Evolutionary conservation across 2,329 filamentous ascomycete species (phyloP).

Genomic region (Fusarium tjaetaba): DNA sequence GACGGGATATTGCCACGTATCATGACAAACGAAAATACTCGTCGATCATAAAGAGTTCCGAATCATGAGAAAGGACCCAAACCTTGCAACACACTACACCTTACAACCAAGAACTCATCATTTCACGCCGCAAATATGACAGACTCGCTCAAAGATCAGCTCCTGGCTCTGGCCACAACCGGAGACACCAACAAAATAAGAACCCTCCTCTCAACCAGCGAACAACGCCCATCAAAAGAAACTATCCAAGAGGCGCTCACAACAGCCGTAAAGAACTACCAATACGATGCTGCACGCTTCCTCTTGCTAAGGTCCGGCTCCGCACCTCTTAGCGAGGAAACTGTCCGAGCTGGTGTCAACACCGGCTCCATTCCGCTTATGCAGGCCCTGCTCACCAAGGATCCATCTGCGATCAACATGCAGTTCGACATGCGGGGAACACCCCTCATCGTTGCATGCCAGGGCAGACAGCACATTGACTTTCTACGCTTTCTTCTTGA

Average conservation of each 20-base stretch:
- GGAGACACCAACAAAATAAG: background rate
- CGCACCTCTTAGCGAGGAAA: background rate
- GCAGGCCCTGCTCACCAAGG: background rate
- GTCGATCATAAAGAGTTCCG: background rate
- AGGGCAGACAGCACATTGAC: background rate
- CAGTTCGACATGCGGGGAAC: background rate
- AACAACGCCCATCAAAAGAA: background rate
- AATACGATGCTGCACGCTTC: background rate
- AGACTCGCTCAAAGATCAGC: background rate
- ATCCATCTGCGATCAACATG: background rate
- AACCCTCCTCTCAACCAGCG: background rate
- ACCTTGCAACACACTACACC: background rate
- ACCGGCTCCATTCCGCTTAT: background rate
- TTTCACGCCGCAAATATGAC: fast-evolving
- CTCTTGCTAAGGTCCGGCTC: background rate
- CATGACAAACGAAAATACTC: background rate
- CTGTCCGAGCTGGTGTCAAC: background rate
- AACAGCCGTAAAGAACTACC: fast-evolving
- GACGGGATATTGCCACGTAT: background rate
- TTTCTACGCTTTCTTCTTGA: background rate
- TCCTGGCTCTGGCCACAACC: background rate
- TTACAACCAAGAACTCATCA: too few relatives aligned
- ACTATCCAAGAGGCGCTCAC: background rate
- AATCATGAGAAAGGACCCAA: background rate
- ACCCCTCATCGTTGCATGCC: background rate